Evolutionary conservation across 1,284 basidiomycete genomes (phyloP), one percentile per base, ranked within the genome.

Genomic region (Cutaneotrichosporon sp.): DNA sequence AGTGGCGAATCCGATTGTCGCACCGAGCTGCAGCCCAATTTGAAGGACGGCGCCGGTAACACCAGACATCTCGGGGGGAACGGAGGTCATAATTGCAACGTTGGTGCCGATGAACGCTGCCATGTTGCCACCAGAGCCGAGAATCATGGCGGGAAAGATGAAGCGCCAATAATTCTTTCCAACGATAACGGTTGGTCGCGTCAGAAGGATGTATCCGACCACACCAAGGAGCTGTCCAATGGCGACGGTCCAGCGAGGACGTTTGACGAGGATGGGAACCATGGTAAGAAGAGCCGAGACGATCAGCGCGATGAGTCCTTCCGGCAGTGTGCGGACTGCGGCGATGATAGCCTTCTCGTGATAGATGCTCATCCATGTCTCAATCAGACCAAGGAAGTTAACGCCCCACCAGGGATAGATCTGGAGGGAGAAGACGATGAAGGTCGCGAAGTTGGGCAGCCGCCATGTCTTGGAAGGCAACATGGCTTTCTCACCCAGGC

Each of bases 41-140:
- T 75, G 72, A 22, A 73, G 60, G 33, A 70, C 52, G 2, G 71
- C 73, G 16, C 71, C 70, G 6, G 65, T 70, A 16, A 75, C 68
- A 10, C 72, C 73, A 1, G 71, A 55, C 45, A 59, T 61, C 16
- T 67, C 50, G 1, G 66, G 55, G 1, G 68, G 67, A 0, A 66
- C 67, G 2, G 63, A 50, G n/a, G 61, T 65, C 61, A 72, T 72
- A 50, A 70, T 55, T 2, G 51, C 60, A 27, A 72, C 64, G 46
- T 62, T 65, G 25, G 52, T 54, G 20, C 54, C 60, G 24, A 49
- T 55, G 51, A 64, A 66, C 20, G 50, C 49, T 19, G 48, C 52
- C 52, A 65, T 63, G 17, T 54, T 59, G 3, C 59, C 65, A 7
- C 53, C 60, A 7, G 61, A 63, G 6, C 69, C 71, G 46, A 72